Conservation (phyloP, 108 stramenopile genomes). For the Nitzschia putrida region DNA sequence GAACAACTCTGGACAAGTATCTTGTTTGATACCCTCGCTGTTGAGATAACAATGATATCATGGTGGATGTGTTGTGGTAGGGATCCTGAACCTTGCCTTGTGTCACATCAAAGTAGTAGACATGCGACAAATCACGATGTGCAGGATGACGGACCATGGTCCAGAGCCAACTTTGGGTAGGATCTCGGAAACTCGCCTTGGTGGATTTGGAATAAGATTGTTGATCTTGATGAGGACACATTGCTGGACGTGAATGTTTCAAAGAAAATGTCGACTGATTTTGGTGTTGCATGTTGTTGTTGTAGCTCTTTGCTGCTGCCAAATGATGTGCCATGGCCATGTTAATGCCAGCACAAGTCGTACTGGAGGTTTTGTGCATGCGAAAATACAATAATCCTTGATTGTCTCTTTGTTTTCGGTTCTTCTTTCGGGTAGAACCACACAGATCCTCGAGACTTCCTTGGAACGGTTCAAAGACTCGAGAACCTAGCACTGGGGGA, state of each 20-base stretch:
- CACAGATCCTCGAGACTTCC: too few relatives aligned
- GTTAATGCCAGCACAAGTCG: constrained; percentile 28
- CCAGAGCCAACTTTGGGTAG: constrained; percentile 5
- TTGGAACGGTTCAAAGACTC: too few relatives aligned
- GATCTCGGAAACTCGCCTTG: background rate
- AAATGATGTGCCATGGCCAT: constrained; percentile 26
- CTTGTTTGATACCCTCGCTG: background rate
- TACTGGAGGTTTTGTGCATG: constrained; percentile 22
- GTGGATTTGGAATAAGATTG: background rate
- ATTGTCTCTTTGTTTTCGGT: background rate
- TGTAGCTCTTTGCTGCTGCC: background rate
- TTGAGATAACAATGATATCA: background rate
- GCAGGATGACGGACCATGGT: constrained; percentile 27
- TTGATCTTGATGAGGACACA: background rate
- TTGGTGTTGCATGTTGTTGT: background rate
- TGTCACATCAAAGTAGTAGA: constrained; percentile 2
- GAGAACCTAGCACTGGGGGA: too few relatives aligned
- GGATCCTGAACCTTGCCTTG: background rate
- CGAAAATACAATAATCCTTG: constrained; percentile 19
- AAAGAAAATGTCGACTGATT: background rate
- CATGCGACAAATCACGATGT: constrained; percentile 18
- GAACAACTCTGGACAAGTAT: background rate
- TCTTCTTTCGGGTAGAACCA: too few relatives aligned
- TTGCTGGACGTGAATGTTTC: background rate
- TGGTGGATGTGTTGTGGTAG: background rate